A percentile compares a stretch with the other conserved stretches of the same genome.
These are phyloP conservation scores for Dioszegia crocea DNA, from an alignment of 768 basidiomycete species.

Conservation along the genomic window DNA sequence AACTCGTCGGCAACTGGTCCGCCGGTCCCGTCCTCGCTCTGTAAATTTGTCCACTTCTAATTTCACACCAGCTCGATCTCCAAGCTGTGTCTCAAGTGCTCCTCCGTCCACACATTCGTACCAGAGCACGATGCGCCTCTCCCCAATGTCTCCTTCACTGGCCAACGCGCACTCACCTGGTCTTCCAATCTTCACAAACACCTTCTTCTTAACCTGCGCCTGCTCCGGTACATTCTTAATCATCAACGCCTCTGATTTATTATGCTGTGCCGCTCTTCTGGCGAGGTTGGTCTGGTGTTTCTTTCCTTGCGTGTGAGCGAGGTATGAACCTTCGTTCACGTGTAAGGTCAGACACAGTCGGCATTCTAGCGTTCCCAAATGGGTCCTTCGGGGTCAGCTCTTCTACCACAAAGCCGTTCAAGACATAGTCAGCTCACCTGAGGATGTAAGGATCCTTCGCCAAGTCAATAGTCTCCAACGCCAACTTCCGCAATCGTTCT, in stretches of 20 bases:
- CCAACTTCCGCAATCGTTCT: conserved; percentile 89
- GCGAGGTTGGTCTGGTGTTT: conserved; percentile 99
- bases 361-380: conserved; percentile 96
- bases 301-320: conserved; percentile 98
- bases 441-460: conserved; percentile 99
- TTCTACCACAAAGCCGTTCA: too few relatives aligned
- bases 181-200: conserved; percentile 93
- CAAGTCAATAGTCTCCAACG: conserved; percentile 93
- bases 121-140: neutral
- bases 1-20: too few relatives aligned
- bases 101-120: too few relatives aligned
- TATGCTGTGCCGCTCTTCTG: conserved; percentile 92
- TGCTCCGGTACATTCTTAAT: conserved; percentile 56
- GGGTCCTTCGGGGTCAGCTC: conserved; percentile 57
- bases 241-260: conserved; percentile 87
- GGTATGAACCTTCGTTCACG: conserved; percentile 98
- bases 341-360: conserved; percentile 94
- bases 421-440: conserved; percentile 56
- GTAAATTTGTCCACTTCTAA: too few relatives aligned
- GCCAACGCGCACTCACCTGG: conserved; percentile 60
- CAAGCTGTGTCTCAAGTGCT: too few relatives aligned
- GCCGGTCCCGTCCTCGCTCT: too few relatives aligned
- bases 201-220: conserved; percentile 73
- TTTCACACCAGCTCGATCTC: too few relatives aligned
- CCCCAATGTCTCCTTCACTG: neutral